Evolutionary conservation across 352 stramenopile species (phyloP), one percentile per base, ranked within the genome.

Genomic region (Pilasporangium apinafurcum): DNA sequence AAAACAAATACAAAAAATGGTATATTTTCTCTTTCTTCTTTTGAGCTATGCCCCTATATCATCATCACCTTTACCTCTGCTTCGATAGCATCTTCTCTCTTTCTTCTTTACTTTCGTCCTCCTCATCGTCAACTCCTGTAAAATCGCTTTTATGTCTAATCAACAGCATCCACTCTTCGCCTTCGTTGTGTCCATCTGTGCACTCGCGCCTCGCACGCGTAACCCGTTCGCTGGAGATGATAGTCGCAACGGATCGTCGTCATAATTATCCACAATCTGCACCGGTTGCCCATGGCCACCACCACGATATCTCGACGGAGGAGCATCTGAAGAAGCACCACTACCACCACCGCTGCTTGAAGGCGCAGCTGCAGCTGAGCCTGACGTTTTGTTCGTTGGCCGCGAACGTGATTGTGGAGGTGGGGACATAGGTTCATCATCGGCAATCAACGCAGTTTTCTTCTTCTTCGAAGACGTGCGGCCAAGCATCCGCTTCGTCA

Each of bases 401-500:
- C 25, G 9, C 13, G 27, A 52, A 29, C 22, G 32, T 22, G 25
- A 28, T 30, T 54, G 68, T 12, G 32, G 31, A 2, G 70, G 62
- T 5, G 58, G 61, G 32, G 59, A 58, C 8, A 55, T 51, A 29
- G 66, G 50, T 24, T 84, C 78, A 44, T 90, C 80, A 48, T 90
- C 74, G 4, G 81, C 81, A 46, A 93, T 89, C 6, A 93, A 57
- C 30, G 78, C 66, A 35, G 67, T 87, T 45, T 69, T 84, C 56
- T 93, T 93, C 47, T 78, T 82, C 58, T 89, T 93, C 36, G 55
- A 65, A 25, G 52, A 52, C 36, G 62, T 67, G 41, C 78, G 81
- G 27, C 47, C 45, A 22, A 95, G 59, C 76, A 95, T 92, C 41
- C 78, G 73, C 54, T 86, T 88, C 38, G 80, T 88, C 41, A 96